Percentiles rank a stretch among this genome's conserved stretches.
Conservation (phyloP, 176 grass and related monocot genomes). For the Oryza officinalis region DNA sequence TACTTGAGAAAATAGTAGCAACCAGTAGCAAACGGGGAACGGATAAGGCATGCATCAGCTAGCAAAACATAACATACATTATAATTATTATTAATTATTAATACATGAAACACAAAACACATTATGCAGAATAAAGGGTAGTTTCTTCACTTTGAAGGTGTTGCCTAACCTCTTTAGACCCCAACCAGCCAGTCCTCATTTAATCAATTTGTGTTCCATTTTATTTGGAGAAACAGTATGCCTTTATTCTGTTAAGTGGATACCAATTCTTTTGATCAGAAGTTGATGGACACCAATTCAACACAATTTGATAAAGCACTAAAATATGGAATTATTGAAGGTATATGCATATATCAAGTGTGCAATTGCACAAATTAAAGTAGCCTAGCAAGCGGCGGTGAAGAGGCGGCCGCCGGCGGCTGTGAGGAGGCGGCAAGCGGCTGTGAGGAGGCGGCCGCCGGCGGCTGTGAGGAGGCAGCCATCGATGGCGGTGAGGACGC, state of each 20-base stretch:
- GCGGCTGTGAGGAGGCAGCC: no score
- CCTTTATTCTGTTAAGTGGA: not conserved
- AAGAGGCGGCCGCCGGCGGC: no score
- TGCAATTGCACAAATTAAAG: not conserved
- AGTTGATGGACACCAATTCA: not conserved
- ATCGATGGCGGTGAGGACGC: no score
- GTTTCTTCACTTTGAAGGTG: slow-evolving; percentile 29
- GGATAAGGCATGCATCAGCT: no score
- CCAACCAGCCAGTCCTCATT: not conserved
- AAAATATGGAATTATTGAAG: slow-evolving; percentile 10
- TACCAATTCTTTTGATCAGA: not conserved
- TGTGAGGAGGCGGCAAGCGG: no score
- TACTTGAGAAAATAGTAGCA: no score
- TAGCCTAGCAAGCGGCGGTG: not conserved
- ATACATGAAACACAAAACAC: no score
- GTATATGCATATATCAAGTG: slow-evolving; percentile 1
- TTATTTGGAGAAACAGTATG: not conserved
- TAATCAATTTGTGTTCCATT: slow-evolving; percentile 2
- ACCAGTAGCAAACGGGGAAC: no score
- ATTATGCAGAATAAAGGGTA: no score
- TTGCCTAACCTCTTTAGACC: slow-evolving; percentile 28
- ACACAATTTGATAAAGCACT: not conserved
- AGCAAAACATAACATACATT: no score
- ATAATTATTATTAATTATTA: no score
- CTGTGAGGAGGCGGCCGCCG: no score